Base-by-base conservation (phyloP, 176 grass and related monocot genomes). In the Phoenix roebelenii region DNA sequence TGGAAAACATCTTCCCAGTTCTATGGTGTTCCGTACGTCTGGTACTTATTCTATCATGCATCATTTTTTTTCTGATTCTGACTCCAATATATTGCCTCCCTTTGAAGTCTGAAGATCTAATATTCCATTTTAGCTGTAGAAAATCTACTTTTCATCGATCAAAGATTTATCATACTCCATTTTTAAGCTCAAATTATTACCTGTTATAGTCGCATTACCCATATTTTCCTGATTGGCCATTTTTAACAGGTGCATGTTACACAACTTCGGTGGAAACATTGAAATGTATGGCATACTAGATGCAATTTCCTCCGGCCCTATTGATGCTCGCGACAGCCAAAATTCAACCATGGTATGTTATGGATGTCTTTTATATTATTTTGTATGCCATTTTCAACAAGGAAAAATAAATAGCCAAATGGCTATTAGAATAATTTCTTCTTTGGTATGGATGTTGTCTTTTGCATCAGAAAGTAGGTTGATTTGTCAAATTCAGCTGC, bases 231-330 rank as follows among this genome's bases (percentile, higher is more conserved):
- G 10, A 14, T 14, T 44, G 35, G 35, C 35, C 12, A 44, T 44
- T 44, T 44, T 80, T 65, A 70, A 77, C 55, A 96, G 91, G 91
- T 96, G 91, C 80, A 85, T 96, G 91, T 70, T 95, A 73, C 90
- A 95, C 77, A 95, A 95, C 64, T 95, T 95, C 84, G 90, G 90
- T 64, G 90, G 86, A 64, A 95, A 95, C 67, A 77, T 96, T 69
- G 91, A 96, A 79, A 96, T 90, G 91, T 96, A 96, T 81, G 91
- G 86, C 29, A 29, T 96, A 77, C 83, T 96, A 39, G 86, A 96
- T 74, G 76, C 77, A 68, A 67, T 96, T 72, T 84, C 86, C 77
- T 77, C 83, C 72, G 91, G 91, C 14, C 91, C 91, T 52, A 67
- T 87, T 72, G 75, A 82, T 84, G 91, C 91, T 12, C 83, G 74